Evolutionary conservation across 768 basidiomycete genomes (phyloP).

Genomic region (Phanerochaete sordida): DNA sequence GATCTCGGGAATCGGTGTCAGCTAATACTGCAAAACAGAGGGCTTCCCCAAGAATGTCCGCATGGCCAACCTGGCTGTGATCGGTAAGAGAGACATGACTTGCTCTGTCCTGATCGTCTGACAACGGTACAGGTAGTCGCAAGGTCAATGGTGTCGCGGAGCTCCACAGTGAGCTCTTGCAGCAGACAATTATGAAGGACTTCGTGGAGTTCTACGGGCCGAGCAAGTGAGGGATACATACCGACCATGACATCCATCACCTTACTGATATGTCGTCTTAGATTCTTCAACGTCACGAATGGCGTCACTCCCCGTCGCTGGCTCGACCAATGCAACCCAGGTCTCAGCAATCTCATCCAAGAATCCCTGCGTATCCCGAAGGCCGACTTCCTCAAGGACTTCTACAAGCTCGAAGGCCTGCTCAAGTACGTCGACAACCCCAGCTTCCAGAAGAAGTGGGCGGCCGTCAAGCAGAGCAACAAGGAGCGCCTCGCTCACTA

Average conservation of each 20-base stretch:
- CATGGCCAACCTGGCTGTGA: constrained; percentile 90
- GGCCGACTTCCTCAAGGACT: constrained; percentile 81
- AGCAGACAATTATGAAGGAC: constrained; percentile 80
- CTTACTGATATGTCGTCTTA: background rate
- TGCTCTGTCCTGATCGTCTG: constrained; percentile 23
- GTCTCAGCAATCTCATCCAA: constrained; percentile 81
- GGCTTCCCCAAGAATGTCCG: constrained; percentile 81
- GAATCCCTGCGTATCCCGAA: constrained; percentile 73
- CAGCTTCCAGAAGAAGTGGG: constrained; percentile 77
- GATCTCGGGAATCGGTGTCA: background rate
- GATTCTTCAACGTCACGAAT: constrained; percentile 87
- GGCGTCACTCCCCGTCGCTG: constrained; percentile 93
- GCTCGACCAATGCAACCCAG: constrained; percentile 94
- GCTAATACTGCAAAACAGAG: constrained; percentile 44
- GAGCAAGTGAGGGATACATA: constrained; percentile 66
- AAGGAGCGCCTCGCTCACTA: constrained; percentile 84
- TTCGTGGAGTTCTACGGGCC: constrained; percentile 91
- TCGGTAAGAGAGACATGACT: constrained; percentile 38
- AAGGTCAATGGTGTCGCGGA: constrained; percentile 97
- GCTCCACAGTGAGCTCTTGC: constrained; percentile 88
- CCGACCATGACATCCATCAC: background rate
- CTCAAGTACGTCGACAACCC: constrained; percentile 69
- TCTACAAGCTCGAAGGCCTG: constrained; percentile 74
- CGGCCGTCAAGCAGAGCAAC: constrained; percentile 82
- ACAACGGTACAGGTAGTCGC: constrained; percentile 37